Conservation (phyloP, 2,329 filamentous ascomycete species). For the Neocatenulostroma microsporum region DNA sequence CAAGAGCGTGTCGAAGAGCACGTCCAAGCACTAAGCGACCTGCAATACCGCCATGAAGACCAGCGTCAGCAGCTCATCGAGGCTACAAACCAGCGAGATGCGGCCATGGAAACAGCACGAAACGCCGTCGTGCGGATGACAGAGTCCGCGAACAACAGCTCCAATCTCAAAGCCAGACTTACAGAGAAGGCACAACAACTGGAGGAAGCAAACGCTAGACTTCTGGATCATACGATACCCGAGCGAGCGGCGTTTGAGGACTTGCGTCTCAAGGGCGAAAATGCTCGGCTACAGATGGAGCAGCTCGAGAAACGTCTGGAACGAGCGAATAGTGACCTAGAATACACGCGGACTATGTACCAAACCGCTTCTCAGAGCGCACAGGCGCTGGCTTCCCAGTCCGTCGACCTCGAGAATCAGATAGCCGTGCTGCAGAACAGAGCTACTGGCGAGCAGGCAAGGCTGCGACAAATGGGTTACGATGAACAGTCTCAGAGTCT, state of each 20-base stretch:
- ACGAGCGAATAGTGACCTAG: constrained; percentile 41
- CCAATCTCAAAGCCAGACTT: constrained; percentile 20
- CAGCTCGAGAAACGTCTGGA: constrained; percentile 26
- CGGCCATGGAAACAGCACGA: constrained; percentile 17
- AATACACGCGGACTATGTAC: constrained; percentile 53
- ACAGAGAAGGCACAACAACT: constrained; percentile 24
- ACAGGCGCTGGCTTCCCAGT: constrained; percentile 39
- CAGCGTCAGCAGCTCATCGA: constrained; percentile 23
- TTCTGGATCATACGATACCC: constrained; percentile 24
- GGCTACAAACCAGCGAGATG: constrained; percentile 20
- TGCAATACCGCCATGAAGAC: constrained; percentile 29
- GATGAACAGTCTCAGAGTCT: constrained; percentile 17
- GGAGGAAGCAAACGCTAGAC: constrained; percentile 19
- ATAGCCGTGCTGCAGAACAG: constrained; percentile 18
- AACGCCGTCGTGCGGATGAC: constrained; percentile 19
- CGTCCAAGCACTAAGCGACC: constrained; percentile 22
- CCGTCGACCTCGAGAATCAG: constrained; percentile 38
- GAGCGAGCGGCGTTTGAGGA: constrained; percentile 28
- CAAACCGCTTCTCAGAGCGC: constrained; percentile 49
- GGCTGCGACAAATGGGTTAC: constrained; percentile 19
- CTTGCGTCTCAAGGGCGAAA: constrained; percentile 16
- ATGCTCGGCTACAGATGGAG: constrained; percentile 18
- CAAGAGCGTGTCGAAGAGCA: constrained; percentile 23
- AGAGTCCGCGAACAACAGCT: constrained; percentile 13
- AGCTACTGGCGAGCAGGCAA: constrained; percentile 23